Evolutionary conservation across 306 rosid species (phyloP), one percentile per base, ranked within the genome.

Genomic region (Rosa chinensis): DNA sequence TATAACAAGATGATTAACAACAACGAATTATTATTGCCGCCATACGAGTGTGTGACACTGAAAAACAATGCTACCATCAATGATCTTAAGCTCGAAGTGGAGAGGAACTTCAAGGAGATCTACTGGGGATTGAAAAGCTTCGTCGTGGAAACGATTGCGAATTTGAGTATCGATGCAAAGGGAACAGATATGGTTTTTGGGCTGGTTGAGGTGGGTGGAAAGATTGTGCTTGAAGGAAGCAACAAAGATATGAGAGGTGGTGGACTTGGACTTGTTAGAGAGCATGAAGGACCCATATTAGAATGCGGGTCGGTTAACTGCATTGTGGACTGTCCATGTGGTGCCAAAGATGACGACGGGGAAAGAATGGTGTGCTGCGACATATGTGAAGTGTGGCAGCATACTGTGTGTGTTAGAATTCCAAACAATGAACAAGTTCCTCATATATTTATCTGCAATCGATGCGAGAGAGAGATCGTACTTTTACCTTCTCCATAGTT

Each of bases 381-480:
- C 82, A 94, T 94, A 42, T 95, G 98, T 81, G 99, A 95, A 59
- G 89, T 74, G 72, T 77, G 87, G 94, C 94, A 95, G 75, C 99
- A 92, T 14, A 95, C 98, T 12, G 86, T 88, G 25, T 95, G 97
- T 78, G 90, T 87, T 85, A 72, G 91, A 8, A 87, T 94, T 72
- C 95, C 93, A 4, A 81, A 91, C 83, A 83, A 89, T 72, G 89
- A 89, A 77, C 82, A 89, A 76, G 77, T 86, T 74, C 97, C 99
- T 62, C 87, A 78, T 23, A 89, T 94, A 47, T 94, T 94, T 89
- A 66, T 94, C 8, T 94, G 97, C 78, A 87, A 69, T 66, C 83
- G 87, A 16, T 94, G 99, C 18, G 99, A 94, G 77, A 89, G 80
- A 86, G 91, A 91, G 78, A 89, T 94, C 78, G 80, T 86, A 16